Evolutionary conservation across 192 early-diverging fungal genomes (phyloP).

Genomic region (Gaertneriomyces sp.): DNA sequence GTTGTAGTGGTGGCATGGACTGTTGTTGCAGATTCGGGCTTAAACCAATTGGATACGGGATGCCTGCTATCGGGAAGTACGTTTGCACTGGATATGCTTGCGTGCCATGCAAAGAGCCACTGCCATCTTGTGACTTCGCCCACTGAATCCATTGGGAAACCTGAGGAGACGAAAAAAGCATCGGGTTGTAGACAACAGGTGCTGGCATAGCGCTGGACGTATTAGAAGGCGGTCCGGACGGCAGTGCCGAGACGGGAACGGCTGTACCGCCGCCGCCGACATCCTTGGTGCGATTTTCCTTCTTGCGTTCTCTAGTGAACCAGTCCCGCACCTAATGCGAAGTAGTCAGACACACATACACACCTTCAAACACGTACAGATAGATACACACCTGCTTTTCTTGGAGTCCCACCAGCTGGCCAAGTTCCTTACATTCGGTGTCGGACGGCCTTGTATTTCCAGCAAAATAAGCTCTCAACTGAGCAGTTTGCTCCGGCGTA

Average conservation of each 20-base stretch:
- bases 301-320: slow-evolving; percentile 13
- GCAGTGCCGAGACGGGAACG: background rate
- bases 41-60: no score
- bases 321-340: slow-evolving; percentile 15
- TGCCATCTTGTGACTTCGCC: background rate
- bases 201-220: background rate
- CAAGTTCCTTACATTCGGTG: background rate
- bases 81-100: no score
- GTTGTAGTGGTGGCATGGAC: no score
- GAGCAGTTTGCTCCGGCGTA: slow-evolving; percentile 16
- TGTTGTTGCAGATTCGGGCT: no score
- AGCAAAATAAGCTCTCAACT: slow-evolving; percentile 2
- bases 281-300: background rate
- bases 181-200: background rate
- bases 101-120: no score
- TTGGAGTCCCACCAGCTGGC: background rate
- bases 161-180: background rate
- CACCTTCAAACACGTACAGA: background rate
- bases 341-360: background rate
- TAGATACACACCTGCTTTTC: slow-evolving; percentile 15
- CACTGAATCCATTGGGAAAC: background rate
- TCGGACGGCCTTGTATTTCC: background rate
- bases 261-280: background rate
- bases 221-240: background rate
- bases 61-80: no score